Evolutionary conservation across 2,329 filamentous ascomycete genomes (phyloP).

Genomic region (Tolypocladium tundrense): DNA sequence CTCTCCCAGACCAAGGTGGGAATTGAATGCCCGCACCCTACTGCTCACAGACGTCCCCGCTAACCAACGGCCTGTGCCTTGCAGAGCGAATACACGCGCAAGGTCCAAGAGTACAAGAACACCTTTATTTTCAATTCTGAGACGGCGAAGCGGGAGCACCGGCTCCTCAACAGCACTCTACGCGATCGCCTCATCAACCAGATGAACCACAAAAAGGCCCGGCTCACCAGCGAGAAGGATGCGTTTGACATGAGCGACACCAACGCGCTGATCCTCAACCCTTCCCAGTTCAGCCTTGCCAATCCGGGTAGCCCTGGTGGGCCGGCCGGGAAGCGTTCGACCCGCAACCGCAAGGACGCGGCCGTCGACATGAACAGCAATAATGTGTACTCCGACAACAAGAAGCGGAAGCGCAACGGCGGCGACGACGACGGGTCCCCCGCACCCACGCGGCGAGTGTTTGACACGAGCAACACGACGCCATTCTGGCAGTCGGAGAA

Average conservation of each 20-base stretch:
- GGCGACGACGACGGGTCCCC: constrained; percentile 55
- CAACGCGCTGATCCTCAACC: constrained; percentile 54
- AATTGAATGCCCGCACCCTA: neutral
- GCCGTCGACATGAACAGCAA: constrained; percentile 35
- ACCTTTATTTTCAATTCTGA: constrained; percentile 52
- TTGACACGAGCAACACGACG: constrained; percentile 48
- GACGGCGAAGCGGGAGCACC: constrained; percentile 52
- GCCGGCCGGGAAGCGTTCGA: constrained; percentile 52
- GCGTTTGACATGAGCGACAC: constrained; percentile 57
- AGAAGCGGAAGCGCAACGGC: constrained; percentile 52
- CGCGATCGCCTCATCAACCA: constrained; percentile 58
- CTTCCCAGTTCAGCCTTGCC: constrained; percentile 56
- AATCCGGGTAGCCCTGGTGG: constrained; percentile 56
- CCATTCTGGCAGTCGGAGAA: constrained; percentile 54
- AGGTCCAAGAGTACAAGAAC: constrained; percentile 47
- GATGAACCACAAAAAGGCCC: constrained; percentile 53
- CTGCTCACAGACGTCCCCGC: neutral
- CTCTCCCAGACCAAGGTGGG: constrained; percentile 70
- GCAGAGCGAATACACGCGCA: constrained; percentile 54
- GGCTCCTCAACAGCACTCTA: constrained; percentile 47
- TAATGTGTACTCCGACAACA: constrained; percentile 41
- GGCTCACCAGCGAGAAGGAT: constrained; percentile 56
- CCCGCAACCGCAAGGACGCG: constrained; percentile 48
- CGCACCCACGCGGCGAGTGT: constrained; percentile 41
- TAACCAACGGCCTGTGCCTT: constrained; percentile 4